A percentile compares a stretch with the other conserved stretches of the same genome.
These are phyloP conservation scores for Dendrobium huoshanense DNA, from an alignment of 106 monocot species.

Conservation along the genomic window DNA sequence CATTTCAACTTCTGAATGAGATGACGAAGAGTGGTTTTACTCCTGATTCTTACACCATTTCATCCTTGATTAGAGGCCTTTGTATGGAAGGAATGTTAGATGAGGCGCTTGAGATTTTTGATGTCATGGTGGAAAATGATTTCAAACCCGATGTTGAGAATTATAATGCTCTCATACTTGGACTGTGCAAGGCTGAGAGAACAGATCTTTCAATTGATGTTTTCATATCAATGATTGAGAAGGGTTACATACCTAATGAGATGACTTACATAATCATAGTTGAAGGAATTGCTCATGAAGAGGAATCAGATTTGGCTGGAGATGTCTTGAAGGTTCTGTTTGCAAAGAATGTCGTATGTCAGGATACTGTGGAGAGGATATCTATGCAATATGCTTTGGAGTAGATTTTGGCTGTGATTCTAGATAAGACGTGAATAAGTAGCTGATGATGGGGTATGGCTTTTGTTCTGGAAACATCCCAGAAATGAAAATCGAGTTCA, in stretches of 20 bases:
- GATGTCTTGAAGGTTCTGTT: conserved; percentile 59
- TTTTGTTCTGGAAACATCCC: neutral
- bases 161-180: conserved; percentile 75
- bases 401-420: conserved; percentile 5
- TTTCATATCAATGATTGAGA: conserved; percentile 58
- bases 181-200: conserved; percentile 73
- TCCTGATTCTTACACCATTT: conserved; percentile 68
- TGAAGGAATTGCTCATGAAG: conserved; percentile 83
- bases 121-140: conserved; percentile 73
- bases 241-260: conserved; percentile 63
- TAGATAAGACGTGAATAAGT: no score
- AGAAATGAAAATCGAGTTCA: no score
- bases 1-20: conserved; percentile 66
- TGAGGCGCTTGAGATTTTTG: conserved; percentile 65
- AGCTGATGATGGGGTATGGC: neutral
- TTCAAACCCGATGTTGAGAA: conserved; percentile 59
- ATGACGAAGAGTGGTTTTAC: conserved; percentile 60
- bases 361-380: conserved; percentile 67
- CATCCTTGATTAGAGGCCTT: conserved; percentile 68
- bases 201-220: conserved; percentile 71
- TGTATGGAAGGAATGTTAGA: conserved; percentile 86
- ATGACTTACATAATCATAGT: conserved; percentile 72
- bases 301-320: conserved; percentile 52
- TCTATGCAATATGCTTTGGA: conserved; percentile 81
- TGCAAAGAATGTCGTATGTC: conserved; percentile 35